Conservation (phyloP, 2,329 filamentous ascomycete species). For the Neofusicoccum cordaticola region DNA sequence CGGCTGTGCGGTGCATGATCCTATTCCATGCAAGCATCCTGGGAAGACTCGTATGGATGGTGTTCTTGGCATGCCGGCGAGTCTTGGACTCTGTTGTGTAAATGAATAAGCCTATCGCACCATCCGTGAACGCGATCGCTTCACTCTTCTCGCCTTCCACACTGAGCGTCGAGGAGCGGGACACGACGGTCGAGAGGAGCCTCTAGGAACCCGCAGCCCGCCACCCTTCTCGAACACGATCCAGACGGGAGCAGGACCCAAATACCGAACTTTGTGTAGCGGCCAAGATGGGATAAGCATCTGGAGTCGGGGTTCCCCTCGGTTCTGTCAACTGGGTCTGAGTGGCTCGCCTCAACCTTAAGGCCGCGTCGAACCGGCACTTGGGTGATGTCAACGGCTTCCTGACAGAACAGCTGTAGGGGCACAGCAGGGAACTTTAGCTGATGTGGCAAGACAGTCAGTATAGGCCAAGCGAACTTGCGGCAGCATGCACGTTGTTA, state of each 20-base stretch:
- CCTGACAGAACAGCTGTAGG: no score
- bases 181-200: neutral
- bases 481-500: no score
- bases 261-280: neutral
- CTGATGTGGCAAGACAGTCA: no score
- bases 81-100: neutral
- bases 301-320: neutral
- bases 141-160: slow-evolving; percentile 5
- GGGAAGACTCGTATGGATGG: neutral
- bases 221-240: neutral
- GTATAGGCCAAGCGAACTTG: no score
- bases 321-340: neutral
- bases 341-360: neutral
- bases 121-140: neutral
- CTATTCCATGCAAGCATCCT: neutral
- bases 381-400: neutral
- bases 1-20: neutral
- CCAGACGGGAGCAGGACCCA: neutral
- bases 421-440: no score
- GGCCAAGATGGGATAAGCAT: neutral
- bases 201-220: neutral
- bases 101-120: slow-evolving; percentile 3
- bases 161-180: neutral
- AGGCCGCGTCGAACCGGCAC: neutral
- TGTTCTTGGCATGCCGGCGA: neutral